phyloP scores from a whole-genome alignment of 768 basidiomycete species.

The Tulasnella sp. region DNA sequence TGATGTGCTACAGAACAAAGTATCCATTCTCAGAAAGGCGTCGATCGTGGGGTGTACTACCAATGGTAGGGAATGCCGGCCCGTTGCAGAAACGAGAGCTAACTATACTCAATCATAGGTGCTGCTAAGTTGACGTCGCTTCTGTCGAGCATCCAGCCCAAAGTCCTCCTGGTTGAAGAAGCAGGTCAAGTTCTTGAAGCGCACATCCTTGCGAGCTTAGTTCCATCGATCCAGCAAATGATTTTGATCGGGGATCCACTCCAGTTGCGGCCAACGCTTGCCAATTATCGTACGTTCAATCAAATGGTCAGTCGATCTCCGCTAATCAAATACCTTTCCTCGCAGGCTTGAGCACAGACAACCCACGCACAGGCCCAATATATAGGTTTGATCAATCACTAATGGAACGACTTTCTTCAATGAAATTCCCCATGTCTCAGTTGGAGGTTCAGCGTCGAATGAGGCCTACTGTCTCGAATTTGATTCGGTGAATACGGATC shows the following conservation, averaged over 20 bases:
- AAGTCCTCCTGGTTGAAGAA: conserved; percentile 60
- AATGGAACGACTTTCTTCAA: conserved; percentile 54
- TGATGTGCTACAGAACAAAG: conserved; percentile 35
- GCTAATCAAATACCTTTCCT: too few relatives aligned
- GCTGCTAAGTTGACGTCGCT: conserved; percentile 53
- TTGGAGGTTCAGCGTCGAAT: conserved; percentile 63
- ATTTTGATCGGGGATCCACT: conserved; percentile 72
- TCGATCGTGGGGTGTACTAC: conserved; percentile 69
- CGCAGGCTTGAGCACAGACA: too few relatives aligned
- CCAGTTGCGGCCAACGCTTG: conserved; percentile 57
- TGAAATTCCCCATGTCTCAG: conserved; percentile 48
- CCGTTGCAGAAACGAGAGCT: background rate
- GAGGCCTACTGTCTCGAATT: conserved; percentile 51
- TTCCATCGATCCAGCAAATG: conserved; percentile 51
- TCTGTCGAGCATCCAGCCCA: conserved; percentile 45
- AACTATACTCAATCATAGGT: conserved; percentile 29
- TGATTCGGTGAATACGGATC: conserved; percentile 35
- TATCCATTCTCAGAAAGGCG: conserved; percentile 38
- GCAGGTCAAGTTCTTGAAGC: conserved; percentile 75
- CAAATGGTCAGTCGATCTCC: too few relatives aligned
- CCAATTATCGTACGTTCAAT: conserved; percentile 40
- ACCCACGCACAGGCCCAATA: too few relatives aligned
- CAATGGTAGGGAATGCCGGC: conserved; percentile 34
- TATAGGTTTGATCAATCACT: conserved; percentile 59
- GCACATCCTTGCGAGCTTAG: conserved; percentile 47